Evolutionary conservation across 352 stramenopile genomes (phyloP).

Genomic region (Pythium graminicola): DNA sequence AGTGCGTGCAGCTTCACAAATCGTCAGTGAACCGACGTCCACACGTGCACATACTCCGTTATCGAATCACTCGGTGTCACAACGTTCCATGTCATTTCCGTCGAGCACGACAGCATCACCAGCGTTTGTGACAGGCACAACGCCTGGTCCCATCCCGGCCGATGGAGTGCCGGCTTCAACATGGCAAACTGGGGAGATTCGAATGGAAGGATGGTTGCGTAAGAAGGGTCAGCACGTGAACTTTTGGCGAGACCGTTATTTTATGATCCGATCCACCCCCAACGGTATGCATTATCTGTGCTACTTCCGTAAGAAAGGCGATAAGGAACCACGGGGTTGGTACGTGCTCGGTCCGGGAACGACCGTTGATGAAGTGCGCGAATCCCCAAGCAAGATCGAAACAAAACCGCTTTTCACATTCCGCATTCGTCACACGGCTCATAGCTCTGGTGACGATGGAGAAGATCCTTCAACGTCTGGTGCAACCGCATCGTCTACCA

Average conservation of each 20-base stretch:
- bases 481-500: constrained; percentile 9
- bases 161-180: constrained; percentile 5
- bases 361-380: constrained; percentile 77
- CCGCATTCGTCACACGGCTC: constrained; percentile 57
- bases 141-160: neutral
- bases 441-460: constrained; percentile 45
- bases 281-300: constrained; percentile 77
- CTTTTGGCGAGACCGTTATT: constrained; percentile 80
- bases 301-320: constrained; percentile 81
- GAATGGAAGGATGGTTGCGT: constrained; percentile 80
- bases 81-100: neutral
- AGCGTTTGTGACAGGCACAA: constrained; percentile 11
- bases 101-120: constrained; percentile 12
- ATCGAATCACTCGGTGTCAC: no score
- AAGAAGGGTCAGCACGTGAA: constrained; percentile 86
- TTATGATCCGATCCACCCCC: constrained; percentile 80
- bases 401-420: constrained; percentile 85
- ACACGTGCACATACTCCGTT: no score
- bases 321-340: constrained; percentile 76
- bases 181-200: constrained; percentile 51
- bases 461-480: constrained; percentile 25
- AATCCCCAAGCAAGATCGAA: constrained; percentile 83
- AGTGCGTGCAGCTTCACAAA: constrained; percentile 4
- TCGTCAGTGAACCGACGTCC: neutral
- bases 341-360: constrained; percentile 74